Conservation (phyloP, 257 asterid species). For the Henckelia pumila region DNA sequence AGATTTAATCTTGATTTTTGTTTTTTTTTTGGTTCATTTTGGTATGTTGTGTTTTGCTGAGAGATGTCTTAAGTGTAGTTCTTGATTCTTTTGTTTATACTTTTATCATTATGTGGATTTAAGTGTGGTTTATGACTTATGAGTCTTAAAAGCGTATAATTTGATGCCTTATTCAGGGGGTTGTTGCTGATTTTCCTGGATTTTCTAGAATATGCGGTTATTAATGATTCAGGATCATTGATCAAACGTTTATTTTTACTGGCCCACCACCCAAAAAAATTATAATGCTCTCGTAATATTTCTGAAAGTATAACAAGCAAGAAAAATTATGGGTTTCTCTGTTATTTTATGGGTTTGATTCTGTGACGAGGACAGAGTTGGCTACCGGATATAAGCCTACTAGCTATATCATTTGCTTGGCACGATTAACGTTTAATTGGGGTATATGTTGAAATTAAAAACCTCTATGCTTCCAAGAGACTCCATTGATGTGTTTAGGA, state of each 20-base stretch:
- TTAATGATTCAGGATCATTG: constrained; percentile 7
- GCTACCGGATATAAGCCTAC: neutral
- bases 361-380: neutral
- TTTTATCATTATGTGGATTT: neutral
- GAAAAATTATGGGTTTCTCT: neutral
- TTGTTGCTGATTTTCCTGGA: neutral
- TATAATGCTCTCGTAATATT: neutral
- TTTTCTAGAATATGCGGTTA: constrained; percentile 4
- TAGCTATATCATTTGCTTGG: too few species aligned
- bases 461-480: neutral
- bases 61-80: neutral
- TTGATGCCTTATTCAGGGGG: neutral
- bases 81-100: too few species aligned
- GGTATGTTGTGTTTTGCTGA: neutral
- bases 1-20: neutral
- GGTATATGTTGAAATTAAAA: neutral
- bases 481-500: neutral
- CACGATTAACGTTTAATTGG: neutral
- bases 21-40: neutral
- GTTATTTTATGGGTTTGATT: neutral
- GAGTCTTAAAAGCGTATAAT: neutral
- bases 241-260: neutral
- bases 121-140: neutral
- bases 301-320: neutral
- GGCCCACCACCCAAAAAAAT: too few species aligned